These are phyloP conservation scores for Datura wrightii DNA, from an alignment of 257 asterid genomes.

Conservation along the genomic window DNA sequence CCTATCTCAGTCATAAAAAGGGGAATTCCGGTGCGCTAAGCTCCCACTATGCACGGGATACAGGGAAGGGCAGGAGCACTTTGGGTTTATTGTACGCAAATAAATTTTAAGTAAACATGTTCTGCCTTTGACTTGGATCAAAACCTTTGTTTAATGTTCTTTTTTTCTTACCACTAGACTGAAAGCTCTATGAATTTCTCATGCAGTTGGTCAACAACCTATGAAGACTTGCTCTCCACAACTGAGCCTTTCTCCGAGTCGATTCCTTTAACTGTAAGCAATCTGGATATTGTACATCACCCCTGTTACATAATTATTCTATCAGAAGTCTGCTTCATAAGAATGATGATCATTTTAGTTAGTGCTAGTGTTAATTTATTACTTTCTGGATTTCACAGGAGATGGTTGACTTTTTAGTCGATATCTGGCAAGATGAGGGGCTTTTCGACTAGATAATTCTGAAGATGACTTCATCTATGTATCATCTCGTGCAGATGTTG, in stretches of 20 bases:
- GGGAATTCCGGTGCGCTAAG: not conserved
- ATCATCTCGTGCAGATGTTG: conserved; percentile 29
- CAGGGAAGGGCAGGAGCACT: not conserved
- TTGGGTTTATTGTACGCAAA: not conserved
- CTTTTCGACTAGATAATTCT: conserved; percentile 60
- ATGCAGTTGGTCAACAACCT: conserved; percentile 90
- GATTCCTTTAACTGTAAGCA: conserved; percentile 80
- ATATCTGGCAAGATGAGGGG: conserved; percentile 92
- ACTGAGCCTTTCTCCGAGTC: conserved; percentile 72
- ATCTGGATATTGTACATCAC: not conserved
- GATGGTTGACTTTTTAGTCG: conserved; percentile 93
- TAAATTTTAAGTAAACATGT: not conserved
- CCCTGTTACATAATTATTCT: not conserved
- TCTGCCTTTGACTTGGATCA: not conserved
- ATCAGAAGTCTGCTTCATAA: conserved; percentile 8
- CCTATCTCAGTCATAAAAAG: not conserved
- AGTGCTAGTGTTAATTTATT: conserved; percentile 19
- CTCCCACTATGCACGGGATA: not conserved
- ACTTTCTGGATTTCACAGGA: conserved; percentile 57
- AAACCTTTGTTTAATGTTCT: not conserved
- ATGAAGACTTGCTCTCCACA: conserved; percentile 86
- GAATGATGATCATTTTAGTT: not conserved
- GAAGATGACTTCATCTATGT: conserved; percentile 32
- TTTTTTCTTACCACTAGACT: not conserved
- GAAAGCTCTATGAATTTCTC: conserved; percentile 21